Evolutionary conservation across 31 red algal genomes (phyloP).

Genomic region (Asparagopsis taxiformis): DNA sequence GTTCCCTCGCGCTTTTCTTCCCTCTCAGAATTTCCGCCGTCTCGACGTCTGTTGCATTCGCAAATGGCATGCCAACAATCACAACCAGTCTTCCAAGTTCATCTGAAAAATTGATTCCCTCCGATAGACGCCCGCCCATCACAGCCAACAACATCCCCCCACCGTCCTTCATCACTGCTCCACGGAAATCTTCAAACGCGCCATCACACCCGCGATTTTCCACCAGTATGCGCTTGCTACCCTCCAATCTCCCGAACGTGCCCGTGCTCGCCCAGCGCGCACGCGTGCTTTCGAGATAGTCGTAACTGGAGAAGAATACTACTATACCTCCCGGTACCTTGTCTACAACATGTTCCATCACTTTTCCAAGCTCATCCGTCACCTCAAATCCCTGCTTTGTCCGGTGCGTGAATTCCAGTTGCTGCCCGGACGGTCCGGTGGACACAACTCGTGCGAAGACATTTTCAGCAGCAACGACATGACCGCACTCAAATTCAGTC

Average conservation of each 20-base stretch:
- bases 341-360: slow-evolving; percentile 27
- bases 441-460: slow-evolving; percentile 60
- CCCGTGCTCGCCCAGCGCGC: slow-evolving; percentile 28
- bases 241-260: slow-evolving; percentile 4
- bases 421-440: slow-evolving; percentile 30
- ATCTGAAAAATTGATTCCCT: slow-evolving; percentile 98
- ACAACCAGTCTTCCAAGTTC: slow-evolving; percentile 75
- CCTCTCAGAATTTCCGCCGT: slow-evolving; percentile 38
- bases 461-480: slow-evolving; percentile 74
- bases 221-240: slow-evolving; percentile 49
- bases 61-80: slow-evolving; percentile 90
- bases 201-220: slow-evolving; percentile 48
- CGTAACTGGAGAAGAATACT: slow-evolving; percentile 87
- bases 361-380: slow-evolving; percentile 72
- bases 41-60: slow-evolving; percentile 66
- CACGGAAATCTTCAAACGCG: slow-evolving; percentile 33
- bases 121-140: slow-evolving; percentile 84
- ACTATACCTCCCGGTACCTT: slow-evolving; percentile 66
- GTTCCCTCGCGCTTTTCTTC: slow-evolving; percentile 5
- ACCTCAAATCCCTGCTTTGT: slow-evolving; percentile 14
- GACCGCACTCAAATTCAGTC: slow-evolving; percentile 60
- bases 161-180: slow-evolving; percentile 9
- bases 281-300: slow-evolving; percentile 15
- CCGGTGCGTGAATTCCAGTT: slow-evolving; percentile 67
- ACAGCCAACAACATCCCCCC: slow-evolving; percentile 83